Evolutionary conservation across 129 eudicot species (phyloP).

Genomic region (Pittosporum tobira): DNA sequence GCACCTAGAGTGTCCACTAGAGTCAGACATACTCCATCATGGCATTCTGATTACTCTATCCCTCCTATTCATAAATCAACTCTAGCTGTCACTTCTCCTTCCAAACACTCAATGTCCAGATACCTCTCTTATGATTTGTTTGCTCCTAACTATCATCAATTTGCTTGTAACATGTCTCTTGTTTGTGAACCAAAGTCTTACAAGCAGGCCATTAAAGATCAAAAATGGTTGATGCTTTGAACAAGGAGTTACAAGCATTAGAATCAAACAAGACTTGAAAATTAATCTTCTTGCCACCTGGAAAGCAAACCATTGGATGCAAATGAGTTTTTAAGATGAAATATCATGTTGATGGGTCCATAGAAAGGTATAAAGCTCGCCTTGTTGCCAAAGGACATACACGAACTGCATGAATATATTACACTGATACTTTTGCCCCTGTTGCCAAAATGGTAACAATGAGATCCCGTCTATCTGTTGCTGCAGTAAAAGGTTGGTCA

Average conservation of each 20-base stretch:
- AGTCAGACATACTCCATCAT: too few species aligned
- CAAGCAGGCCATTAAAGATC: not conserved
- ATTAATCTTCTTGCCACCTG: not conserved
- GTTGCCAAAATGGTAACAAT: not conserved
- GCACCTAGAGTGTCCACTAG: too few species aligned
- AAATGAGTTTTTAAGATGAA: not conserved
- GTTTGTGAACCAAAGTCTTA: not conserved
- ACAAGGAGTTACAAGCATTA: conserved; percentile 3
- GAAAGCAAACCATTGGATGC: not conserved
- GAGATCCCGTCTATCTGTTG: too few species aligned
- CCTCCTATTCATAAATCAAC: not conserved
- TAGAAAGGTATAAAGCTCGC: conserved; percentile 8
- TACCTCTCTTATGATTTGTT: not conserved
- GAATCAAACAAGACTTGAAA: conserved; percentile 1
- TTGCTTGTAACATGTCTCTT: not conserved
- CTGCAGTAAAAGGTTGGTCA: not conserved
- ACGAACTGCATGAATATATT: too few species aligned
- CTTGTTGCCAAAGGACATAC: too few species aligned
- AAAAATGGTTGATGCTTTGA: not conserved
- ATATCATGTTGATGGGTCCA: not conserved
- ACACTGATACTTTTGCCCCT: too few species aligned
- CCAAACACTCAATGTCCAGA: not conserved
- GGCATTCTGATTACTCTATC: too few species aligned
- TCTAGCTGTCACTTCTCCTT: not conserved
- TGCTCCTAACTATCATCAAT: not conserved